Percentiles rank a stretch among this genome's conserved stretches.
Evolutionary conservation across 2,329 filamentous ascomycete species (phyloP).

Genomic region (Fusarium metavorans): DNA sequence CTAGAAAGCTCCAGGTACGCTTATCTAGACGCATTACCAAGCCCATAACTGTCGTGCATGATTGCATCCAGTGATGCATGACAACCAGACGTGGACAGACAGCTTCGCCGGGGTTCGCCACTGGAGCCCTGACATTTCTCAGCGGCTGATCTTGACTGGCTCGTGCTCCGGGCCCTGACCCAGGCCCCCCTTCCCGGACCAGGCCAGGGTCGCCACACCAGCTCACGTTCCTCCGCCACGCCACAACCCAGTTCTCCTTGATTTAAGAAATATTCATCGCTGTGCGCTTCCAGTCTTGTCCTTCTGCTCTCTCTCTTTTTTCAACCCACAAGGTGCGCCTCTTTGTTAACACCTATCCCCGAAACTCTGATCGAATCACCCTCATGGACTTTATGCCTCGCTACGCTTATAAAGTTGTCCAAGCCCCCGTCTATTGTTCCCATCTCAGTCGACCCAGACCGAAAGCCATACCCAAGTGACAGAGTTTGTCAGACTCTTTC

Average conservation of each 20-base stretch:
- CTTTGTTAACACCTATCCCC: slow-evolving; percentile 30
- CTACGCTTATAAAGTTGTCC: slow-evolving; percentile 37
- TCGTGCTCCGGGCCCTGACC: background rate
- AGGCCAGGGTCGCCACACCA: slow-evolving; percentile 7
- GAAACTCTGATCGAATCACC: slow-evolving; percentile 18
- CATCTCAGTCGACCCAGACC: slow-evolving; percentile 37
- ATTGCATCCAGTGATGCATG: slow-evolving; percentile 5
- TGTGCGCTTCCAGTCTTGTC: slow-evolving; percentile 9
- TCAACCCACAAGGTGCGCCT: slow-evolving; percentile 30
- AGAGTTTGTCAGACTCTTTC: slow-evolving; percentile 4
- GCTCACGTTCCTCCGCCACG: slow-evolving; percentile 32
- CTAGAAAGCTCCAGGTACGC: background rate
- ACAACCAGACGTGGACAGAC: slow-evolving; percentile 16
- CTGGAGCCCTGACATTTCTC: slow-evolving; percentile 37
- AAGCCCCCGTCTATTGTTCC: slow-evolving; percentile 32
- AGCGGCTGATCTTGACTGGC: slow-evolving; percentile 32
- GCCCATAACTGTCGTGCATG: background rate
- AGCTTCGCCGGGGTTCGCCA: slow-evolving; percentile 33
- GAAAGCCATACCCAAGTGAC: slow-evolving; percentile 41
- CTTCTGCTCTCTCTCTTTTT: slow-evolving; percentile 3
- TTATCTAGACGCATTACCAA: slow-evolving; percentile 2
- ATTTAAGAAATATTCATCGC: slow-evolving; percentile 40
- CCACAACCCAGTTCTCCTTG: slow-evolving; percentile 37
- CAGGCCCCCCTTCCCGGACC: background rate
- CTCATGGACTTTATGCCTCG: slow-evolving; percentile 45